phyloP scores from a whole-genome alignment of 2,329 filamentous ascomycete genomes.

The Gnomoniopsis smithogilvyi region DNA sequence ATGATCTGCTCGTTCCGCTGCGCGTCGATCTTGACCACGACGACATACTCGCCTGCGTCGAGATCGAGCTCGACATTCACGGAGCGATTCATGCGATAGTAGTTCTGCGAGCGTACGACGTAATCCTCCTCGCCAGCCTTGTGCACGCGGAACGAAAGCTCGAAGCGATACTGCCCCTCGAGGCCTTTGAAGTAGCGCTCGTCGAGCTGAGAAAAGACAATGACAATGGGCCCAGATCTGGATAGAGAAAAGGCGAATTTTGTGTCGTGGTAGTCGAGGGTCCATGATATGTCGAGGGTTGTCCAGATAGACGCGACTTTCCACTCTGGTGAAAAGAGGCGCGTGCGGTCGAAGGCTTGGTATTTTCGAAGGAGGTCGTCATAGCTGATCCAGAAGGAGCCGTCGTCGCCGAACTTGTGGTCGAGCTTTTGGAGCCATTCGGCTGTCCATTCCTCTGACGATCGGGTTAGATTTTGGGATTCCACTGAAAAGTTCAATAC shows the following conservation, averaged over 20 bases:
- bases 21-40: constrained; percentile 54
- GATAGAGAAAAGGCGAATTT: constrained; percentile 58
- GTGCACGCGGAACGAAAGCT: constrained; percentile 39
- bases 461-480: not conserved
- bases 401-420: constrained; percentile 59
- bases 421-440: constrained; percentile 55
- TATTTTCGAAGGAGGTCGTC: constrained; percentile 61
- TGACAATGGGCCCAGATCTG: constrained; percentile 53
- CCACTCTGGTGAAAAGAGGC: constrained; percentile 60
- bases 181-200: constrained; percentile 60
- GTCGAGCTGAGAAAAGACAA: constrained; percentile 61
- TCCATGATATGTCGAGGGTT: constrained; percentile 60
- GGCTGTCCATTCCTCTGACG: constrained; percentile 54
- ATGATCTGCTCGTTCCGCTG: constrained; percentile 39
- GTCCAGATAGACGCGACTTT: constrained; percentile 58
- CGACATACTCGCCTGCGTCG: constrained; percentile 52
- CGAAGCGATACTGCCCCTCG: constrained; percentile 52
- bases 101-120: constrained; percentile 56
- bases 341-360: constrained; percentile 58
- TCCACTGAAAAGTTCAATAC: not conserved
- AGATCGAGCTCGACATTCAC: constrained; percentile 58
- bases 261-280: constrained; percentile 55
- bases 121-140: constrained; percentile 52
- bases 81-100: constrained; percentile 56
- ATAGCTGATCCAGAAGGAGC: constrained; percentile 63